These are phyloP conservation scores for Juncus inflexus DNA, from an alignment of 176 grass and related monocot species.

Conservation along the genomic window DNA sequence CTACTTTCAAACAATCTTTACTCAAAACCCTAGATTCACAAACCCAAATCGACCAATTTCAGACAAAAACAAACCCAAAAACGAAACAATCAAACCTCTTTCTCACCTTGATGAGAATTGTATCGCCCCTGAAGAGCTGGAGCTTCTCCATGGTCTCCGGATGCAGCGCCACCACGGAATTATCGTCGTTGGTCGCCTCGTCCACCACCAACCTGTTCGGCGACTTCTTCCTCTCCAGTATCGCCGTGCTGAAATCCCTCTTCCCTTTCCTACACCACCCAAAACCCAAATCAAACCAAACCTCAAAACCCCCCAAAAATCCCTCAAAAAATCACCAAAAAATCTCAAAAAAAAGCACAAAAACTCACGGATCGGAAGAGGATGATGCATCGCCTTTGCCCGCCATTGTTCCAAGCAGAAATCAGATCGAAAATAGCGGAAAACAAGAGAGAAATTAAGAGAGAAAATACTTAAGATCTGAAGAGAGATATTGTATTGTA, in stretches of 20 bases:
- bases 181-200: conserved; percentile 37
- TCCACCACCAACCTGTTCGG: conserved; percentile 57
- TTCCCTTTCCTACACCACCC: conserved; percentile 31
- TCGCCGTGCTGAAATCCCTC: conserved; percentile 40
- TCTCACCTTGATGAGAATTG: conserved; percentile 43
- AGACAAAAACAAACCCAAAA: neutral
- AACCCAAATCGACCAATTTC: neutral
- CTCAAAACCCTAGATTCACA: neutral
- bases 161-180: conserved; percentile 39
- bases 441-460: neutral
- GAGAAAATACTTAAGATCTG: conserved; percentile 12
- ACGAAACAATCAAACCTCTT: neutral
- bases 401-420: conserved; percentile 21
- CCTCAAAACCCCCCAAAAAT: too few relatives aligned
- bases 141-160: conserved; percentile 54
- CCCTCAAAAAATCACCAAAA: neutral
- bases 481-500: neutral
- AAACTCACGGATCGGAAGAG: conserved; percentile 36
- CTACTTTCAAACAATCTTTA: conserved; percentile 15
- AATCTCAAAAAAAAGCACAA: neutral
- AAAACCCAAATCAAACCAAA: neutral
- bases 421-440: neutral
- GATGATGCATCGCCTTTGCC: conserved; percentile 27
- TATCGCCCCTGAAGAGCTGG: conserved; percentile 40
- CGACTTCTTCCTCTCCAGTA: conserved; percentile 39